These are phyloP conservation scores for Trichoderma sp. DNA, from an alignment of 2,329 filamentous ascomycete genomes.

Conservation along the genomic window DNA sequence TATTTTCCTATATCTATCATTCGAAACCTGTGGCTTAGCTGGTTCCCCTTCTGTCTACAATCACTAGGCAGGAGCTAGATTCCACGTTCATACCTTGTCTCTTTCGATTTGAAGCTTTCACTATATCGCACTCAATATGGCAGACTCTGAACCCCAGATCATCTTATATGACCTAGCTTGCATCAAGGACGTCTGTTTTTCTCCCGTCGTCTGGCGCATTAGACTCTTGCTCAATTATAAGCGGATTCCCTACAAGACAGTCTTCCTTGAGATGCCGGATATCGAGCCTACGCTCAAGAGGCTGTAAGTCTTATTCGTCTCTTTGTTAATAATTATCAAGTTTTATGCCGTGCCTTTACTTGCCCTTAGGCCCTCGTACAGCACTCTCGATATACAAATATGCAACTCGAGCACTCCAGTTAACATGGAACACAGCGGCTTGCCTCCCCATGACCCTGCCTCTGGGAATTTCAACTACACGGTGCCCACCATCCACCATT, in stretches of 20 bases:
- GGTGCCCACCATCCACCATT: background rate
- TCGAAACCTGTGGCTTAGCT: background rate
- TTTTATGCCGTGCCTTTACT: background rate
- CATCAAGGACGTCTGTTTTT: conserved; percentile 1
- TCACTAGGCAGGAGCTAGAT: background rate
- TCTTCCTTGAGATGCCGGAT: conserved; percentile 12
- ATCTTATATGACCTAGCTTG: conserved; percentile 5
- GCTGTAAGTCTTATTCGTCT: background rate
- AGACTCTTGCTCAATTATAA: conserved; percentile 11
- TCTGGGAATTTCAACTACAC: conserved; percentile 1
- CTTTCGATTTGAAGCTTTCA: background rate
- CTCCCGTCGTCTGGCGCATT: conserved; percentile 7
- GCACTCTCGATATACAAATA: background rate
- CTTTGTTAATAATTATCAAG: background rate
- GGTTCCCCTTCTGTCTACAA: background rate
- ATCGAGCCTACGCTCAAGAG: conserved; percentile 6
- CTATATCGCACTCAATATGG: background rate
- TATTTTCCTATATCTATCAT: background rate
- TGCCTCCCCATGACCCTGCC: background rate
- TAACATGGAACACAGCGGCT: background rate
- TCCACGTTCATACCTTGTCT: background rate
- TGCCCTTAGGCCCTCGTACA: too few species aligned
- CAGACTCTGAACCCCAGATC: background rate
- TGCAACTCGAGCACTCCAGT: too few species aligned
- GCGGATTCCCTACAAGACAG: background rate